phyloP scores from a whole-genome alignment of 148 eudicot genomes.

The Spergularia marina region DNA sequence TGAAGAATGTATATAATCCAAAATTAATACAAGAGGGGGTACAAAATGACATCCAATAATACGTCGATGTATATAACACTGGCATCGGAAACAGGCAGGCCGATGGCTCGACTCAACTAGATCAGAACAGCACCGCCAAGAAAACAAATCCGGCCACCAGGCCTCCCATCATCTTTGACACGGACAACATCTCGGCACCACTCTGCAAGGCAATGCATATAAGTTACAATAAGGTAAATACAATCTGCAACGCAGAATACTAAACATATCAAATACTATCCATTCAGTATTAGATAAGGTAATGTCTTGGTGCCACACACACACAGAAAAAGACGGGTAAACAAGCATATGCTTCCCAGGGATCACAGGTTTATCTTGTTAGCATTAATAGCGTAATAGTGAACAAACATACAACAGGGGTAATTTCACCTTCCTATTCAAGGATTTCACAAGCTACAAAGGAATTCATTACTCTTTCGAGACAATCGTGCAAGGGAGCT shows the following conservation, averaged over 20 bases:
- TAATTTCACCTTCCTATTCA: no score
- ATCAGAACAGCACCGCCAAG: conserved; percentile 24
- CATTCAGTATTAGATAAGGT: no score
- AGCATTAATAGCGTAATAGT: no score
- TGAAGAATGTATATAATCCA: conserved; percentile 29
- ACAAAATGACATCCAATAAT: conserved; percentile 21
- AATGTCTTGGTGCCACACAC: no score
- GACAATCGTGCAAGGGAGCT: no score
- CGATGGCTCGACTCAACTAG: conserved; percentile 7
- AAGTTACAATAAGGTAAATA: neutral
- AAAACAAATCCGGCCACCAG: conserved; percentile 20
- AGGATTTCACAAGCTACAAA: no score
- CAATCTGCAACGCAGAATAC: neutral
- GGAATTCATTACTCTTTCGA: no score
- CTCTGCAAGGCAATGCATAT: conserved; percentile 17
- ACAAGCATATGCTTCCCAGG: no score
- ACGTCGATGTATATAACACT: conserved; percentile 11
- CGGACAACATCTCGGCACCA: conserved; percentile 26
- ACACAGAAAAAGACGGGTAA: no score
- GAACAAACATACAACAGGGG: no score
- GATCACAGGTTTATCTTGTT: no score
- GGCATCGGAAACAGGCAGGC: neutral
- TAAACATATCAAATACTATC: neutral
- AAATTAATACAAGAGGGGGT: conserved; percentile 22
- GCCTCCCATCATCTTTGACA: conserved; percentile 26